A percentile compares a stretch with the other conserved stretches of the same genome.
Conservation (phyloP, 345 rosid genomes). For the Erysimum cheiranthoides region DNA sequence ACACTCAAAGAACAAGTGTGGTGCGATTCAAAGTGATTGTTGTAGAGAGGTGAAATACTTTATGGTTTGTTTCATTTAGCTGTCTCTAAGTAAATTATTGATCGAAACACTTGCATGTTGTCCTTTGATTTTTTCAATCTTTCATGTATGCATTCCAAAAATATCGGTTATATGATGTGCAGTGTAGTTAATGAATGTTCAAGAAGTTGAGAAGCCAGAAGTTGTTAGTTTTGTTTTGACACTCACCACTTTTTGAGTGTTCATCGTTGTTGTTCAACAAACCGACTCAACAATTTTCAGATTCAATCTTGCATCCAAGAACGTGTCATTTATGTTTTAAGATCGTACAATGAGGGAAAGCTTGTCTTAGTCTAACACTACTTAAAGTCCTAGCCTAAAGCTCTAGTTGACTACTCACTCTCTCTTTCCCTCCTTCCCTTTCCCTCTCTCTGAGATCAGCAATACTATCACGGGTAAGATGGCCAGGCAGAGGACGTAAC, state of each 20-base stretch:
- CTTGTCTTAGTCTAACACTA: slow-evolving; percentile 32
- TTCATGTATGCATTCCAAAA: background rate
- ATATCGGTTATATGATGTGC: background rate
- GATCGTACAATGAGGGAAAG: slow-evolving; percentile 25
- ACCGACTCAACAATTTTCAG: background rate
- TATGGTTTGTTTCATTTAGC: background rate
- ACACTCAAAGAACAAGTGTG: no score
- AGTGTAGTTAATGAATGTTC: background rate
- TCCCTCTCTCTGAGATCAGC: slow-evolving; percentile 1
- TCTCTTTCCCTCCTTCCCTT: background rate
- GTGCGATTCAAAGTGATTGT: no score
- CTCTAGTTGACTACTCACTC: background rate
- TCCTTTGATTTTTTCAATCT: background rate
- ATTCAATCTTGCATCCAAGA: background rate
- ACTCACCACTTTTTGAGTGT: background rate
- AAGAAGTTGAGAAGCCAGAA: no score
- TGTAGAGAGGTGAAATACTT: no score
- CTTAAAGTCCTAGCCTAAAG: slow-evolving; percentile 21
- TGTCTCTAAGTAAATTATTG: no score
- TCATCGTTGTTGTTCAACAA: background rate
- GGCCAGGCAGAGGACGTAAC: slow-evolving; percentile 42
- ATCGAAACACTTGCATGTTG: background rate
- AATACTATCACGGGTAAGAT: slow-evolving; percentile 25
- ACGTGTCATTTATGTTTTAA: slow-evolving; percentile 18
- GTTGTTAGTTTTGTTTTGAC: background rate